phyloP scores from a whole-genome alignment of 495 filamentous ascomycete species.

The Viridothelium virens region DNA sequence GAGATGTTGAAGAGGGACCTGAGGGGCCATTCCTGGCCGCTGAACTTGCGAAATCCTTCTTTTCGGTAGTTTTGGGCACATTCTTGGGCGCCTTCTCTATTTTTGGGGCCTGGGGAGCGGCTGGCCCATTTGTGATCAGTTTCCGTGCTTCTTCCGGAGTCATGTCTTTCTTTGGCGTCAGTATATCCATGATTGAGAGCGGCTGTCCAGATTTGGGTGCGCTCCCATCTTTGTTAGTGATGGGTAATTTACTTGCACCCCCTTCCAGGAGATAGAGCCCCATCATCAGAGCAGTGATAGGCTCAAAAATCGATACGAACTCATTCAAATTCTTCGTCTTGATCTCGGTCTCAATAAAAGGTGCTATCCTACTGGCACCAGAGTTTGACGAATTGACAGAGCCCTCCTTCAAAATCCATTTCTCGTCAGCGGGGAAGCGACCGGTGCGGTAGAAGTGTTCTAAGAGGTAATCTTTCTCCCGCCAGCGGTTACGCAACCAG shows the following conservation, averaged over 20 bases:
- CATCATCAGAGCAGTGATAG: slow-evolving; percentile 33
- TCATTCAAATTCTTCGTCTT: slow-evolving; percentile 36
- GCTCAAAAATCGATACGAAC: slow-evolving; percentile 37
- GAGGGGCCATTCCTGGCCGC: not conserved
- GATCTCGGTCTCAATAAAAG: slow-evolving; percentile 33
- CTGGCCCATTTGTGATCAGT: not conserved
- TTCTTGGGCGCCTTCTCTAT: not conserved
- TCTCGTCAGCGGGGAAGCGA: slow-evolving; percentile 34
- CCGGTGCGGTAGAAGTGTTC: slow-evolving; percentile 33
- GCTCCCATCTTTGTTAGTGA: not conserved
- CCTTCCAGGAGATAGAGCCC: slow-evolving; percentile 29
- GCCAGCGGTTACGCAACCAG: slow-evolving; percentile 38
- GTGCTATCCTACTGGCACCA: slow-evolving; percentile 21
- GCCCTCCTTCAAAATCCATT: slow-evolving; percentile 27
- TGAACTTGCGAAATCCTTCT: not conserved
- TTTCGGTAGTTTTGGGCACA: not conserved
- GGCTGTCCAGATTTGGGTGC: slow-evolving; percentile 10
- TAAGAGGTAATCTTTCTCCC: slow-evolving; percentile 39
- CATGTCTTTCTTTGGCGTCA: slow-evolving; percentile 2
- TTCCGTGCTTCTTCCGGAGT: slow-evolving; percentile 4
- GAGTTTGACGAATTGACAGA: slow-evolving; percentile 19
- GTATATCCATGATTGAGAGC: slow-evolving; percentile 4
- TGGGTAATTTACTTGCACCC: slow-evolving; percentile 5
- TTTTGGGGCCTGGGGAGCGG: not conserved
- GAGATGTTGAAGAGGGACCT: not conserved